Evolutionary conservation across 2,329 filamentous ascomycete genomes (phyloP).

Genomic region (Aspergillus sojae): DNA sequence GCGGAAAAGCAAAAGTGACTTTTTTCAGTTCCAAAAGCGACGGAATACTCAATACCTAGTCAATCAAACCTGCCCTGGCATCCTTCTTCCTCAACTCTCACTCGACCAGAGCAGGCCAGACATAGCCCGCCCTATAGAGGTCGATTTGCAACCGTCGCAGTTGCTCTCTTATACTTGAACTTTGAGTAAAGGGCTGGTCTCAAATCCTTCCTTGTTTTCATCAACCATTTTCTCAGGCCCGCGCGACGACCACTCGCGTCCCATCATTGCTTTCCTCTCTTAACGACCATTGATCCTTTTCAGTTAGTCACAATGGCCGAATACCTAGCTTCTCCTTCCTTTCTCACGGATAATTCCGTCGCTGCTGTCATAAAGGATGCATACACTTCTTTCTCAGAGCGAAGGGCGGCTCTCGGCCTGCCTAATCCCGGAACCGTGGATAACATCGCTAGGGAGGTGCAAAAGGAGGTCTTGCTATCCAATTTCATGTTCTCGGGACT

Average conservation of each 20-base stretch:
- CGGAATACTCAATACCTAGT: conserved; percentile 8
- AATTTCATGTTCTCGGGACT: conserved; percentile 97
- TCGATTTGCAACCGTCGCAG: neutral
- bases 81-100: conserved; percentile 21
- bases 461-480: conserved; percentile 93
- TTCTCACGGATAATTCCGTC: conserved; percentile 75
- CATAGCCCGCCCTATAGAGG: conserved; percentile 19
- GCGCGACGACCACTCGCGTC: conserved; percentile 27
- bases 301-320: conserved; percentile 44
- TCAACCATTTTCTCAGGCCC: conserved; percentile 25
- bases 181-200: conserved; percentile 32
- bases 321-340: conserved; percentile 56
- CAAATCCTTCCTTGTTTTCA: conserved; percentile 29
- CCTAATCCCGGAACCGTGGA: conserved; percentile 92
- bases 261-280: conserved; percentile 10
- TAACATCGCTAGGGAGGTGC: conserved; percentile 84
- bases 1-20: conserved; percentile 33
- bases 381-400: conserved; percentile 79
- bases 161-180: conserved; percentile 8
- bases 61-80: conserved; percentile 13
- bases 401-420: conserved; percentile 84
- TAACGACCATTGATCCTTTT: conserved; percentile 17
- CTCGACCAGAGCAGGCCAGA: conserved; percentile 28
- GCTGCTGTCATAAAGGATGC: conserved; percentile 71
- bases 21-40: conserved; percentile 35